phyloP scores from a whole-genome alignment of 2,329 filamentous ascomycete species.

The Fusarium sp. region DNA sequence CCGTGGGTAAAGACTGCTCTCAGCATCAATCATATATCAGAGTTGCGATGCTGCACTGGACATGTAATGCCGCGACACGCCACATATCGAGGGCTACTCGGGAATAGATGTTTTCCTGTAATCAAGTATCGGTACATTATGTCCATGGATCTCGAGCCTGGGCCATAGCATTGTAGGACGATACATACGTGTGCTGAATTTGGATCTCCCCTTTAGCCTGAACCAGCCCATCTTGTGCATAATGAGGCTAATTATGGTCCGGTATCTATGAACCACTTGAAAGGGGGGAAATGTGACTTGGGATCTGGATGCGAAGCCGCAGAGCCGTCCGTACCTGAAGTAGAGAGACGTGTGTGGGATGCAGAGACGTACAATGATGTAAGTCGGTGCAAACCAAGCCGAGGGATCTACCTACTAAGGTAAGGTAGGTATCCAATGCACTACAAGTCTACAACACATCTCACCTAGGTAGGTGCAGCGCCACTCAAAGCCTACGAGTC shows the following conservation, averaged over 20 bases:
- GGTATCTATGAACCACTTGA: conserved; percentile 8
- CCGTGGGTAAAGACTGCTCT: conserved; percentile 25
- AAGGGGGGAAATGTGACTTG: conserved; percentile 30
- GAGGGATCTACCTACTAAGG: too few relatives aligned
- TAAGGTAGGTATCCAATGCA: conserved; percentile 30
- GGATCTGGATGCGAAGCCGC: conserved; percentile 22
- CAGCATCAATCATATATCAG: conserved; percentile 27
- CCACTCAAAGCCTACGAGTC: conserved; percentile 33
- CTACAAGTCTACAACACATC: neutral
- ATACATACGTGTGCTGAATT: neutral
- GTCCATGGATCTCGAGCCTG: conserved; percentile 34
- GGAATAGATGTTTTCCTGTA: conserved; percentile 11
- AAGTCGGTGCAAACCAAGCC: conserved; percentile 36
- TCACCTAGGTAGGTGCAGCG: conserved; percentile 6
- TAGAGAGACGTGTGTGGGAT: conserved; percentile 27
- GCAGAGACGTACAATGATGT: conserved; percentile 42
- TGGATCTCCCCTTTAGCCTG: conserved; percentile 23
- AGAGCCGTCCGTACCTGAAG: conserved; percentile 26
- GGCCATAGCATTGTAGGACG: conserved; percentile 18
- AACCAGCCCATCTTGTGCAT: conserved; percentile 32
- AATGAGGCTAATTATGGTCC: conserved; percentile 31
- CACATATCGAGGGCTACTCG: conserved; percentile 26
- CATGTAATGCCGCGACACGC: conserved; percentile 32
- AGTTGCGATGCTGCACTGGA: conserved; percentile 21
- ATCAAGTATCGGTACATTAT: conserved; percentile 20